Conservation (phyloP, 2,329 filamentous ascomycete species). For the Penicillium sp. region DNA sequence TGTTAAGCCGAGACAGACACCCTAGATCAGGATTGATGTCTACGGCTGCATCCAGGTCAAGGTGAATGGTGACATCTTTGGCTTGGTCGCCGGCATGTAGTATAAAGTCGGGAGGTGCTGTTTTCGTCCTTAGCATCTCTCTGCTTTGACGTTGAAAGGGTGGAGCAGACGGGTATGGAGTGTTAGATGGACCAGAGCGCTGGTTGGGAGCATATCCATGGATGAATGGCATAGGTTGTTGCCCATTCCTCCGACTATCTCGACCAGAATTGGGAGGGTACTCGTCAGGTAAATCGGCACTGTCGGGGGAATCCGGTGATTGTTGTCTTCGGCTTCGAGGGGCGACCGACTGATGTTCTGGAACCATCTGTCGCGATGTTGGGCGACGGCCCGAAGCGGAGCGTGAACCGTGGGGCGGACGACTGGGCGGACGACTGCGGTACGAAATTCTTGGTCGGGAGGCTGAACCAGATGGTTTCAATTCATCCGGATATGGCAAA, state of each 20-base stretch:
- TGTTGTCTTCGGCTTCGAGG: slow-evolving; percentile 43
- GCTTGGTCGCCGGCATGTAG: no score
- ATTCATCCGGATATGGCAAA: slow-evolving; percentile 45
- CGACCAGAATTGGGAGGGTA: slow-evolving; percentile 51
- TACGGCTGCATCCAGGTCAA: no score
- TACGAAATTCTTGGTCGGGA: slow-evolving; percentile 43
- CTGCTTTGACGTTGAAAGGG: no score
- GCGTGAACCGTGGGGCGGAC: slow-evolving; percentile 37
- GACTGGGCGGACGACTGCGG: slow-evolving; percentile 43
- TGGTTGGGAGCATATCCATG: slow-evolving; percentile 41
- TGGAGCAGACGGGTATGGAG: slow-evolving; percentile 25
- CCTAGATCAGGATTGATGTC: no score
- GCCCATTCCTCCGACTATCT: slow-evolving; percentile 36
- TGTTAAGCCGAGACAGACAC: no score
- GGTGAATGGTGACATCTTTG: no score
- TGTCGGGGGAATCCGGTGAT: slow-evolving; percentile 56
- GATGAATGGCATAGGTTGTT: slow-evolving; percentile 25
- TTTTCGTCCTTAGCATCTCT: no score
- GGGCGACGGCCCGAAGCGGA: slow-evolving; percentile 40
- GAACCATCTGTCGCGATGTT: slow-evolving; percentile 34
- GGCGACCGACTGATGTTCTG: slow-evolving; percentile 36
- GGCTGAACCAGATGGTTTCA: slow-evolving; percentile 49
- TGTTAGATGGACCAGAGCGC: slow-evolving; percentile 42
- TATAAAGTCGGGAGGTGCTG: no score
- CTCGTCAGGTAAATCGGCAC: slow-evolving; percentile 63